Conservation (phyloP, 345 rosid genomes). For the Isatis tinctoria region DNA sequence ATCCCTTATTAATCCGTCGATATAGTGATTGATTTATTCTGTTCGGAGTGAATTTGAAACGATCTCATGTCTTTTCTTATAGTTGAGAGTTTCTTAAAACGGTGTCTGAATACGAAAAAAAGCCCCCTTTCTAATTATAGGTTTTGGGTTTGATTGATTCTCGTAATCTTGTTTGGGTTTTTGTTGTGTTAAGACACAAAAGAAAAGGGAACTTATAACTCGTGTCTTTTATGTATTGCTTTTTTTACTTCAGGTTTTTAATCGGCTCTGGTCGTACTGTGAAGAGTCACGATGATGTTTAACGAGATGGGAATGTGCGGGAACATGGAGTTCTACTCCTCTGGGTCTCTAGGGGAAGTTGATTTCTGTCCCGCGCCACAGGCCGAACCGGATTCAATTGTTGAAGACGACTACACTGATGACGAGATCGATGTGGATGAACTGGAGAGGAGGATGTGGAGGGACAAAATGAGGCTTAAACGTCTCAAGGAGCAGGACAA, state of each 20-base stretch:
- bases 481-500: conserved; percentile 83
- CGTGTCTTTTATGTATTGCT: background rate
- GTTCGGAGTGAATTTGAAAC: background rate
- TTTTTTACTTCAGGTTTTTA: conserved; percentile 8
- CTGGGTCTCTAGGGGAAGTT: conserved; percentile 47
- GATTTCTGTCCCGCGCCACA: conserved; percentile 44
- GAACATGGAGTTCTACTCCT: conserved; percentile 64
- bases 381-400: conserved; percentile 49
- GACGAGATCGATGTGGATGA: conserved; percentile 93
- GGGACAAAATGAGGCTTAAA: conserved; percentile 76
- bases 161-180: no score
- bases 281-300: conserved; percentile 46
- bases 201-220: background rate
- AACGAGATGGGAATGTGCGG: conserved; percentile 83
- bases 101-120: background rate
- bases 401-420: conserved; percentile 92
- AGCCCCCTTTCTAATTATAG: background rate
- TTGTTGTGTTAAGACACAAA: background rate
- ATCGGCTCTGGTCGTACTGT: background rate
- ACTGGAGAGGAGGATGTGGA: conserved; percentile 94
- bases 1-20: background rate
- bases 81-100: background rate
- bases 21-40: background rate
- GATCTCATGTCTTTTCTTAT: background rate
- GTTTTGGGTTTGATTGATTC: background rate